phyloP scores from a whole-genome alignment of 2,329 filamentous ascomycete genomes.

The Pseudogymnoascus sp. region DNA sequence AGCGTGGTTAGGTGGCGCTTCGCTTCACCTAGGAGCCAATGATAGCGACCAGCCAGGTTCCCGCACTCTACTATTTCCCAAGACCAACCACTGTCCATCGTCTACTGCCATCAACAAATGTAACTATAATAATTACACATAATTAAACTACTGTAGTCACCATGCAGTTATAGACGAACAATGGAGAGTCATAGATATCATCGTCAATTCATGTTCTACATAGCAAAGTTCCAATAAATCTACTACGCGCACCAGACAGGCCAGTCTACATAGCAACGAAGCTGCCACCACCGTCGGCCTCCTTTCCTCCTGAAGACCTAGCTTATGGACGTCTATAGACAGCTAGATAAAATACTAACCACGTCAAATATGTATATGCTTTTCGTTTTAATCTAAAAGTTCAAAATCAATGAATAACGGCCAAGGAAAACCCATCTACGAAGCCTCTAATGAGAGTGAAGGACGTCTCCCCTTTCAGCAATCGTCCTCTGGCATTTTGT shows the following conservation, averaged over 20 bases:
- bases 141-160: not conserved
- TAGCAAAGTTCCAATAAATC: constrained; percentile 3
- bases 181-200: not conserved
- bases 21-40: constrained; percentile 1
- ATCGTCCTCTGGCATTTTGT: constrained; percentile 58
- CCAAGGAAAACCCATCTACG: not conserved
- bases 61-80: not conserved
- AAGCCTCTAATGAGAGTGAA: constrained; percentile 22
- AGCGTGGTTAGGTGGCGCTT: not conserved
- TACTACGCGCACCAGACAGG: not conserved
- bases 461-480: constrained; percentile 27
- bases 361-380: not conserved
- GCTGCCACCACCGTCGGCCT: not conserved
- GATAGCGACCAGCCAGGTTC: not conserved
- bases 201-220: constrained; percentile 1
- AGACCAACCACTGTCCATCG: not conserved
- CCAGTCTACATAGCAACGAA: not conserved
- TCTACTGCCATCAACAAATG: not conserved
- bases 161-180: not conserved
- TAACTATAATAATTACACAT: not conserved
- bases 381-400: not conserved
- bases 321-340: not conserved
- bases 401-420: not conserved
- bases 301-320: not conserved
- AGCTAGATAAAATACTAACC: not conserved